These are phyloP conservation scores for Hypomyces perniciosus DNA, from an alignment of 2,329 filamentous ascomycete species.

Conservation along the genomic window DNA sequence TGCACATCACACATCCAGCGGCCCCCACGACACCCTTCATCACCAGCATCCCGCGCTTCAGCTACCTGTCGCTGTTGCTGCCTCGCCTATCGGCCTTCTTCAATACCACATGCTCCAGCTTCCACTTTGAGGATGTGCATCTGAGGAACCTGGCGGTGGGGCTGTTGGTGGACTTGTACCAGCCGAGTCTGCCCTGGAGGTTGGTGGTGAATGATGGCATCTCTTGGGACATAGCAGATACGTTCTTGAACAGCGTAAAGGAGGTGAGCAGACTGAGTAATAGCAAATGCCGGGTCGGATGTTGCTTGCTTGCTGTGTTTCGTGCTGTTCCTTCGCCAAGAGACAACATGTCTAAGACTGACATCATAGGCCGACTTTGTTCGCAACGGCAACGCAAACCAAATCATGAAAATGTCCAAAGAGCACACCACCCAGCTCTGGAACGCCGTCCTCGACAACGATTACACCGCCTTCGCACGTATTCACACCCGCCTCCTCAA, in stretches of 20 bases:
- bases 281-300: neutral
- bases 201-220: conserved; percentile 48
- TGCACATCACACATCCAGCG: conserved; percentile 48
- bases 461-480: conserved; percentile 64
- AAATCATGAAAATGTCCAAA: conserved; percentile 83
- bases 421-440: conserved; percentile 78
- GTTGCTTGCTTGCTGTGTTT: neutral
- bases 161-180: conserved; percentile 52
- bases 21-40: conserved; percentile 45
- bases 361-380: conserved; percentile 66
- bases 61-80: conserved; percentile 52
- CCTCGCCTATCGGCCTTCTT: conserved; percentile 51
- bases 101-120: conserved; percentile 49
- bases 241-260: conserved; percentile 59
- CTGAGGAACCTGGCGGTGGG: conserved; percentile 49
- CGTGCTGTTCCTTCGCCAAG: neutral
- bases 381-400: conserved; percentile 79
- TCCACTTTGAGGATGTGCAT: conserved; percentile 50
- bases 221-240: conserved; percentile 56
- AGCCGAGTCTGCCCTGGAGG: conserved; percentile 48
- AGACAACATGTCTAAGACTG: conserved; percentile 9
- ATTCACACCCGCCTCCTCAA: conserved; percentile 75
- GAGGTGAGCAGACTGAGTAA: conserved; percentile 38
- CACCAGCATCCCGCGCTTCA: conserved; percentile 50
- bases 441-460: conserved; percentile 72